Evolutionary conservation across 2,329 filamentous ascomycete species (phyloP).

Genomic region (Xylaria sp.): DNA sequence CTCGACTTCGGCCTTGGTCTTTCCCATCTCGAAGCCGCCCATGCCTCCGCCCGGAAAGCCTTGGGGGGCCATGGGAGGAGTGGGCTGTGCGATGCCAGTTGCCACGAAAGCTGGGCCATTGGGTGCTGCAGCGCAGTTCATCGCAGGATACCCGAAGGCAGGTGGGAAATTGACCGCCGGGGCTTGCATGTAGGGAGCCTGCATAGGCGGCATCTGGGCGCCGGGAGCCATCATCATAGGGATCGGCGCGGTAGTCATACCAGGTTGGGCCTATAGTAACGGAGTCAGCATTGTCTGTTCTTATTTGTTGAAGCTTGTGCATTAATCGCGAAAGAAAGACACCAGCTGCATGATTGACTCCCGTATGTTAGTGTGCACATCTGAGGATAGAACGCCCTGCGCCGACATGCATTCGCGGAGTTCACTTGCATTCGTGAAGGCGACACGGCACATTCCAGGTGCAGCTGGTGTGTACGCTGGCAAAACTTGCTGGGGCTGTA

Average conservation of each 20-base stretch:
- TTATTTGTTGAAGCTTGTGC: not conserved
- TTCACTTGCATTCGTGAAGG: conserved; percentile 37
- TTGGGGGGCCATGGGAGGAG: conserved; percentile 25
- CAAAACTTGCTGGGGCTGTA: conserved; percentile 33
- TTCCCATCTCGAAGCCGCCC: conserved; percentile 53
- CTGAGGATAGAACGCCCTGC: conserved; percentile 11
- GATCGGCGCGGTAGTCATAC: conserved; percentile 43
- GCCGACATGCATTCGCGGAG: conserved; percentile 5
- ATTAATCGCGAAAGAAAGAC: not conserved
- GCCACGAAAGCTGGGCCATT: conserved; percentile 20
- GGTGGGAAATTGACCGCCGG: conserved; percentile 22
- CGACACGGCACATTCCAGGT: not conserved
- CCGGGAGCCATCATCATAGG: conserved; percentile 40
- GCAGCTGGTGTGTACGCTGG: conserved; percentile 28
- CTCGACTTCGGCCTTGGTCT: conserved; percentile 60
- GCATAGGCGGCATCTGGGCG: conserved; percentile 38
- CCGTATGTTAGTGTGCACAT: conserved; percentile 22
- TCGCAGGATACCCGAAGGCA: conserved; percentile 17
- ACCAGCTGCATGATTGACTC: not conserved
- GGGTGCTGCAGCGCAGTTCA: conserved; percentile 23
- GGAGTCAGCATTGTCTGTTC: conserved; percentile 40
- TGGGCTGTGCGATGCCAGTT: conserved; percentile 26
- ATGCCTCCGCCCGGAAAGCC: conserved; percentile 25
- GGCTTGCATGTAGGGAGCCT: conserved; percentile 18
- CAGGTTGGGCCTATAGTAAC: conserved; percentile 39